Evolutionary conservation across 176 grass and related monocot genomes (phyloP), one percentile per base, ranked within the genome.

Genomic region (Phoenix dactylifera): DNA sequence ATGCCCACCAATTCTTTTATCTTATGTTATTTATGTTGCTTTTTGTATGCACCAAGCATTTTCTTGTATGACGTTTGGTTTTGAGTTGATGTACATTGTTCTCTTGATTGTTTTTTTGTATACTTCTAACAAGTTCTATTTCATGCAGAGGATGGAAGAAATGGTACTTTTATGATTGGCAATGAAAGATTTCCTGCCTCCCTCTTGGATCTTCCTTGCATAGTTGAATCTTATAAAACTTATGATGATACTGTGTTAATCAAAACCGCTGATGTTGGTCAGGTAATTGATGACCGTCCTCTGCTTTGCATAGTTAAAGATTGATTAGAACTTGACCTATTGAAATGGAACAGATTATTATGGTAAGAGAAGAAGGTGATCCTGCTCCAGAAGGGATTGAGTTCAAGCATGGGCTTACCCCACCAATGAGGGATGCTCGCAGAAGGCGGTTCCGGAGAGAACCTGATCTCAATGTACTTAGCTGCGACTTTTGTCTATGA

Each of bases 361-460:
- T 90, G 83, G 81, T 91, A 22, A 90, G 83, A 74, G 83, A 85
- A 79, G 77, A 90, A 73, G 59, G 58, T 66, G 87, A 90, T 63
- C 81, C 81, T 64, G 80, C 79, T 85, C 71, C 78, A 24, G 92
- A 96, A 82, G 92, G 73, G 76, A 78, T 85, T 54, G 92, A 90
- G 64, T 88, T 78, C 81, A 86, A 86, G 68, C 92, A 97, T 72
- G 87, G 92, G 4, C 92, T 97, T 71, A 85, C 92, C 67, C 86
- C 91, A 73, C 80, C 86, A 49, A 87, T 90, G 86, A 85, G 83
- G 76, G 86, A 96, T 79, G 91, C 91, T 62, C 77, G 83, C 18
- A 74, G 79, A 61, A 59, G 83, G 49, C 79, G 91, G 4, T 96
- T 85, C 66, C 86, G 86, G 66, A 82, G 91, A 82, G 91, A 96